These are phyloP conservation scores for Trichoderma endophyticum DNA, from an alignment of 2,329 filamentous ascomycete species.

Conservation along the genomic window DNA sequence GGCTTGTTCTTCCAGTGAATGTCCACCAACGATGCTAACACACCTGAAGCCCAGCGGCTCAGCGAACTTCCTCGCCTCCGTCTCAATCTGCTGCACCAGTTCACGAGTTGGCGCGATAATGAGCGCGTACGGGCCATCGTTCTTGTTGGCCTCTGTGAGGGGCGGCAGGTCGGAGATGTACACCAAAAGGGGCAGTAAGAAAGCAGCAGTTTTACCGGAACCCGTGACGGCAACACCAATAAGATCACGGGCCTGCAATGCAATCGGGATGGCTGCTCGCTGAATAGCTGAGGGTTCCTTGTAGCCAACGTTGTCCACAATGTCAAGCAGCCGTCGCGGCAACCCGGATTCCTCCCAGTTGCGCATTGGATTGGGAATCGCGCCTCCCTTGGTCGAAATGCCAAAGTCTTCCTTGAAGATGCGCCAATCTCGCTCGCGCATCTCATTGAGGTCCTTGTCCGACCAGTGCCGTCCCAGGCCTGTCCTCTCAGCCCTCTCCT, in stretches of 20 bases:
- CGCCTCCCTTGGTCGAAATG: slow-evolving; percentile 88
- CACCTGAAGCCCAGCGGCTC: slow-evolving; percentile 87
- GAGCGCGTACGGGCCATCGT: slow-evolving; percentile 95
- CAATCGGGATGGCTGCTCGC: slow-evolving; percentile 91
- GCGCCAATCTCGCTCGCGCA: slow-evolving; percentile 97
- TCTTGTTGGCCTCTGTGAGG: slow-evolving; percentile 79
- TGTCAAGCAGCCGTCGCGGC: slow-evolving; percentile 72
- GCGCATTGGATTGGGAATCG: slow-evolving; percentile 93
- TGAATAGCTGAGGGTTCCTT: slow-evolving; percentile 90
- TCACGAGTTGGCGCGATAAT: slow-evolving; percentile 96
- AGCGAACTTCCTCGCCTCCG: slow-evolving; percentile 90
- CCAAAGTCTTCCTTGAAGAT: slow-evolving; percentile 99
- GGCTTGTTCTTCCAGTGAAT: slow-evolving; percentile 89
- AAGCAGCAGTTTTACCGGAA: slow-evolving; percentile 97
- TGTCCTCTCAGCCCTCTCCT: slow-evolving; percentile 68
- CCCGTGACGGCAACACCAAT: slow-evolving; percentile 97
- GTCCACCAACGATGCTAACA: slow-evolving; percentile 96
- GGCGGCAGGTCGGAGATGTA: slow-evolving; percentile 91
- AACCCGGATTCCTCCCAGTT: slow-evolving; percentile 84
- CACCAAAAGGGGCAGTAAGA: slow-evolving; percentile 84
- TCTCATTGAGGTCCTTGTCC: slow-evolving; percentile 85
- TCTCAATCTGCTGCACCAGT: slow-evolving; percentile 94
- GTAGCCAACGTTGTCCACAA: slow-evolving; percentile 84
- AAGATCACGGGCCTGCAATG: slow-evolving; percentile 86
- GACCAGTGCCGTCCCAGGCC: slow-evolving; percentile 92